These are phyloP conservation scores for Hymenoscyphus repandus DNA, from an alignment of 2,329 filamentous ascomycete genomes.

Conservation along the genomic window DNA sequence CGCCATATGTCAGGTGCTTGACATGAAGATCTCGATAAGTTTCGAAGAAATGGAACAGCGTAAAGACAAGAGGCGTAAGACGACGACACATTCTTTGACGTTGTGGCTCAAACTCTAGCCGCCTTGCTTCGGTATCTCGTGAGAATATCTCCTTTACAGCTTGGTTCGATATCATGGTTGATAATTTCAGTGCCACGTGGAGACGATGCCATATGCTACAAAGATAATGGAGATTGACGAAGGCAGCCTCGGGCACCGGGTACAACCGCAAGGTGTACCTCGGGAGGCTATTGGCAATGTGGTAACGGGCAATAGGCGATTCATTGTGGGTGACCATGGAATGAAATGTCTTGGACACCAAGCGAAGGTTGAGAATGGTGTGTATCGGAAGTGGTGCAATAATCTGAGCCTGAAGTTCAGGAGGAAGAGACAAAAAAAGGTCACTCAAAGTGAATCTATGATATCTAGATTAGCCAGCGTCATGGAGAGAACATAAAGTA, in stretches of 20 bases:
- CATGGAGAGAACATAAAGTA: neutral
- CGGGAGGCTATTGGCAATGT: constrained; percentile 54
- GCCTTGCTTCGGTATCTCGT: constrained; percentile 49
- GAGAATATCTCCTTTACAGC: constrained; percentile 62
- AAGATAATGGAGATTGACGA: constrained; percentile 54
- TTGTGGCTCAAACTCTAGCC: constrained; percentile 53
- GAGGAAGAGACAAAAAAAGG: constrained; percentile 53
- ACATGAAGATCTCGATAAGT: constrained; percentile 56
- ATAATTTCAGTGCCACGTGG: constrained; percentile 58
- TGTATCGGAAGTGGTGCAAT: constrained; percentile 55
- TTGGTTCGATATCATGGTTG: constrained; percentile 58
- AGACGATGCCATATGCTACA: constrained; percentile 62
- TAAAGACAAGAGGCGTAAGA: constrained; percentile 58
- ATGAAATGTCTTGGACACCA: constrained; percentile 55
- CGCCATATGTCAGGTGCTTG: constrained; percentile 48
- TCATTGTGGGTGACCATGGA: constrained; percentile 56
- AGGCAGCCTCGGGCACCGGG: constrained; percentile 42
- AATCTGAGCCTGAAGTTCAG: constrained; percentile 59
- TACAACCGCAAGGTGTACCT: constrained; percentile 56
- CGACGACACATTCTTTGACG: constrained; percentile 59
- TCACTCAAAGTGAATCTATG: constrained; percentile 44
- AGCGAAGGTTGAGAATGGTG: constrained; percentile 54
- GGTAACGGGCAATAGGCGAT: constrained; percentile 54
- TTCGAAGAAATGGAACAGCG: constrained; percentile 64
- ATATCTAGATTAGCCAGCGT: constrained; percentile 9